phyloP scores from a whole-genome alignment of 768 basidiomycete genomes.

The Boletus rex-veris region DNA sequence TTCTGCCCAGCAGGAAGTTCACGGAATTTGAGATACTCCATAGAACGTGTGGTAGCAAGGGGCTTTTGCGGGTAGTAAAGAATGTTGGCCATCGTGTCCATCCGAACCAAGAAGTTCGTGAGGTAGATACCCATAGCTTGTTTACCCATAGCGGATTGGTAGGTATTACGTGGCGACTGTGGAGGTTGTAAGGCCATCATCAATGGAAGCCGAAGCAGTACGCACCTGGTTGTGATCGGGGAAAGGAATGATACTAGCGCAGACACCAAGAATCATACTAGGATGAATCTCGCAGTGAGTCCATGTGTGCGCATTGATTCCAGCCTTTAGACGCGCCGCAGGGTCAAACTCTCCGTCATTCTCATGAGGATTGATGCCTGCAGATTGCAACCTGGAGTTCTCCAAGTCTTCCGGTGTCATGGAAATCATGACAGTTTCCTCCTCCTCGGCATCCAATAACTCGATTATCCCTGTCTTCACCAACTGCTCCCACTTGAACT shows the following conservation, averaged over 20 bases:
- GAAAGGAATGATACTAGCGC: slow-evolving; percentile 99
- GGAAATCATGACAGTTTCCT: slow-evolving; percentile 99
- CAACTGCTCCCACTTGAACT: slow-evolving; percentile 81
- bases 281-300: slow-evolving; percentile 99
- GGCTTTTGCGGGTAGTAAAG: slow-evolving; percentile 99
- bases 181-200: slow-evolving; percentile 2
- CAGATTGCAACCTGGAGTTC: slow-evolving; percentile 66
- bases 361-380: slow-evolving; percentile 53
- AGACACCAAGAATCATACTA: slow-evolving; percentile 97
- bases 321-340: slow-evolving; percentile 82
- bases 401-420: slow-evolving; percentile 98
- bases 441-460: slow-evolving; percentile 95
- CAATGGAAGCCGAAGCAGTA: slow-evolving; percentile 6
- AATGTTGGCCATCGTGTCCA: slow-evolving; percentile 99
- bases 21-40: slow-evolving; percentile 99
- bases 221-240: slow-evolving; percentile 97
- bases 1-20: slow-evolving; percentile 99
- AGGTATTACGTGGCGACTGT: slow-evolving; percentile 98
- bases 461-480: slow-evolving; percentile 89
- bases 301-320: slow-evolving; percentile 85
- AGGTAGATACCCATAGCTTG: slow-evolving; percentile 99
- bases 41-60: slow-evolving; percentile 95
- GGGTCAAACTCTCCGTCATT: slow-evolving; percentile 78
- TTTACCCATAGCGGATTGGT: slow-evolving; percentile 99
- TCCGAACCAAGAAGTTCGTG: slow-evolving; percentile 96